Evolutionary conservation across 1,284 basidiomycete genomes (phyloP).

Genomic region (Hymenochaete sp.): DNA sequence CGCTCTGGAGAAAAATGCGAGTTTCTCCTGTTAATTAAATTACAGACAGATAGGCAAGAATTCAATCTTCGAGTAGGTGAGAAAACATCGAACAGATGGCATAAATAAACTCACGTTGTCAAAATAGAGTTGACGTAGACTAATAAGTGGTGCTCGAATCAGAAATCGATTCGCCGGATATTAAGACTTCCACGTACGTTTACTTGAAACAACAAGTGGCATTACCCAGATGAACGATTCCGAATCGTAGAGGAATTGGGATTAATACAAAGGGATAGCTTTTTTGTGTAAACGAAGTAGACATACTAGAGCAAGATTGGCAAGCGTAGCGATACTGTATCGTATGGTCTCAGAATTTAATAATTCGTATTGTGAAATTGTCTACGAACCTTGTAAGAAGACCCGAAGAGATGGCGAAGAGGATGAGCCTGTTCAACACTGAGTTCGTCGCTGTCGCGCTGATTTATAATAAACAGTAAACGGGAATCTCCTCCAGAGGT

Average conservation of each 20-base stretch:
- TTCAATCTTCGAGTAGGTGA: neutral
- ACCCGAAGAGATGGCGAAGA: conserved; percentile 3
- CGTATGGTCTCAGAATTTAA: neutral
- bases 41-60: neutral
- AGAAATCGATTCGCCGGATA: too few species aligned
- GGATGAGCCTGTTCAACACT: conserved; percentile 2
- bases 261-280: neutral
- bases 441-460: conserved; percentile 3
- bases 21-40: neutral
- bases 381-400: conserved; percentile 5
- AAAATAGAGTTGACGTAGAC: too few species aligned
- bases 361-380: neutral
- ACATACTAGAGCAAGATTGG: conserved; percentile 5
- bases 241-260: conserved; percentile 1
- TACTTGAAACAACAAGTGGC: conserved; percentile 5
- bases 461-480: neutral
- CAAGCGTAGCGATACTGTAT: conserved; percentile 1
- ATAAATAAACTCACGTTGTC: neutral
- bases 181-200: conserved; percentile 3
- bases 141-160: too few species aligned
- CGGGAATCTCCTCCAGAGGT: neutral
- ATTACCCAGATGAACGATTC: conserved; percentile 2
- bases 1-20: neutral
- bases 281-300: neutral
- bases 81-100: neutral